Evolutionary conservation across 352 stramenopile genomes (phyloP), one percentile per base, ranked within the genome.

Genomic region (Plasmopara halstedii): DNA sequence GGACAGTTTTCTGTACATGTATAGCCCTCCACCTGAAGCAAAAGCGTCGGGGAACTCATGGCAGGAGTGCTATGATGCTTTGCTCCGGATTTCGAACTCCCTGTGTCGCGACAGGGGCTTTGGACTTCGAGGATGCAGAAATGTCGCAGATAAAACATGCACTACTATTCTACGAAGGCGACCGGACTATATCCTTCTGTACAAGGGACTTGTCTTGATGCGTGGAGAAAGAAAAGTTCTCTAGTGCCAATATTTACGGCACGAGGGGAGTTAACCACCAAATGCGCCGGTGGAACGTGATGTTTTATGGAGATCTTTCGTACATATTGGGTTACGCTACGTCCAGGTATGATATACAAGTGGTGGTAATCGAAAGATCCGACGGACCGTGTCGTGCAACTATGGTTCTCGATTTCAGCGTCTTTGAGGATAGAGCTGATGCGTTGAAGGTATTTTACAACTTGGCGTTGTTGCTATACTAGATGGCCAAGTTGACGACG

Each of bases 341-440:
- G 0, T 51, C 35, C 45, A 31, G 29, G 15, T 6, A 8, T 9
- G 15, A 17, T 10, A 15, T 65, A 11, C 14, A 33, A 48, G 33
- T 62, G 21, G 51, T 58, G 7, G 18, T 39, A 5, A 66, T 66
- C 22, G 42, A 62, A n/a, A n/a, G n/a, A n/a, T n/a, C n/a, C n/a
- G n/a, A n/a, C n/a, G n/a, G n/a, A n/a, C n/a, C n/a, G n/a, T n/a
- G n/a, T n/a, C n/a, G n/a, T n/a, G n/a, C n/a, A n/a, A n/a, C n/a
- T n/a, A n/a, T n/a, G n/a, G n/a, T n/a, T n/a, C n/a, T n/a, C n/a
- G n/a, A n/a, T n/a, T n/a, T 10, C 26, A 58, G 1, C 15, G 41
- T 59, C 8, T 32, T 46, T 17, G 2, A 15, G 7, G 19, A 57
- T 19, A 34, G 27, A 18, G 36, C 13, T 38, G 20, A 41, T 3